A percentile compares a stretch with the other conserved stretches of the same genome.
phyloP scores from a whole-genome alignment of 768 basidiomycete genomes.

The Galerina marginata region DNA sequence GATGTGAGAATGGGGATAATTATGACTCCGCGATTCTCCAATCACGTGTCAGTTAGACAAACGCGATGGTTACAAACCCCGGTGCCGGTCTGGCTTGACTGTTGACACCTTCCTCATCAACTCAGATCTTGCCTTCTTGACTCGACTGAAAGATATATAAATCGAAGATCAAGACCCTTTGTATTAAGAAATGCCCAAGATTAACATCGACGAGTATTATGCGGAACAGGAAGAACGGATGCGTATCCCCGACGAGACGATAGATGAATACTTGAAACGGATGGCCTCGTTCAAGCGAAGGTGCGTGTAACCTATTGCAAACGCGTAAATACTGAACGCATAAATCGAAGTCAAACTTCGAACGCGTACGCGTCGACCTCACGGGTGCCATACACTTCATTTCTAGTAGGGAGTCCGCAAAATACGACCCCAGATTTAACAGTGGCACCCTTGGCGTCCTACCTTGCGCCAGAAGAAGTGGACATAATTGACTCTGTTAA shows the following conservation, averaged over 20 bases:
- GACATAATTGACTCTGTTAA: not conserved
- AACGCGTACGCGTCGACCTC: conserved; percentile 14
- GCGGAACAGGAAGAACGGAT: conserved; percentile 59
- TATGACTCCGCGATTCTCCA: conserved; percentile 9
- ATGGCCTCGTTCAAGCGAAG: conserved; percentile 27
- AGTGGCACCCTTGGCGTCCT: not conserved
- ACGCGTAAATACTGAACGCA: conserved; percentile 1
- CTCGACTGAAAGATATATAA: conserved; percentile 1
- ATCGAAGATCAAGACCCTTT: not conserved
- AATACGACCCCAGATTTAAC: conserved; percentile 1
- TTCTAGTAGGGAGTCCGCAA: conserved; percentile 6
- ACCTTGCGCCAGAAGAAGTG: not conserved
- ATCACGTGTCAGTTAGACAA: not conserved
- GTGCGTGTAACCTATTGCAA: conserved; percentile 18
- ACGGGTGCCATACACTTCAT: conserved; percentile 11
- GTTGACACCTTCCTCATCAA: conserved; percentile 5
- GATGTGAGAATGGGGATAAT: conserved; percentile 2
- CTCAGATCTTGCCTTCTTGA: conserved; percentile 12
- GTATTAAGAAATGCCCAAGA: conserved; percentile 22
- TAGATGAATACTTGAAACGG: conserved; percentile 50
- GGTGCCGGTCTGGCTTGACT: not conserved
- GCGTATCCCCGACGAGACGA: conserved; percentile 57
- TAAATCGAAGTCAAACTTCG: conserved; percentile 12
- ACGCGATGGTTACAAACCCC: conserved; percentile 2
- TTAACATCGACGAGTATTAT: conserved; percentile 54